Conservation (phyloP, 768 basidiomycete genomes). For the Termitomyces titanicus region DNA sequence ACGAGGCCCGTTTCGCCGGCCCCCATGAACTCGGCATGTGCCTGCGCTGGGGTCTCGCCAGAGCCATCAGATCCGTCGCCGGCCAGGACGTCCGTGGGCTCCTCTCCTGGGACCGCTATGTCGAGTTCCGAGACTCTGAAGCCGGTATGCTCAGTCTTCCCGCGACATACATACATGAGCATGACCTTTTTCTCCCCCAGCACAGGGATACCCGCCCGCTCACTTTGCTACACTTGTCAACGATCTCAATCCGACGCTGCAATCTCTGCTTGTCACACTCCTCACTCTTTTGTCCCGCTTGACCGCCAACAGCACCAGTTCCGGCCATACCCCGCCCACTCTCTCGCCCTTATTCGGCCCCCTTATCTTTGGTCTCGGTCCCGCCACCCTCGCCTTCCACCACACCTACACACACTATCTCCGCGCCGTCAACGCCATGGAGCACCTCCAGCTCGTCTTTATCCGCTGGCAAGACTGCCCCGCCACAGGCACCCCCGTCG, state of each 20-base stretch:
- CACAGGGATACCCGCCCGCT: constrained; percentile 60
- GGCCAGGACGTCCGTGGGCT: constrained; percentile 80
- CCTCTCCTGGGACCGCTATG: constrained; percentile 81
- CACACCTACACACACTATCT: constrained; percentile 63
- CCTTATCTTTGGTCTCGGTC: constrained; percentile 78
- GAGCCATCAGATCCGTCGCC: constrained; percentile 67
- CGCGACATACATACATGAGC: constrained; percentile 4
- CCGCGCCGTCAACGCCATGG: constrained; percentile 80
- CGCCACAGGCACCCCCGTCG: constrained; percentile 46
- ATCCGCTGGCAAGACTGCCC: constrained; percentile 78
- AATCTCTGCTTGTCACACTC: constrained; percentile 60
- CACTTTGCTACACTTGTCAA: constrained; percentile 73
- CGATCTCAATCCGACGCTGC: constrained; percentile 47
- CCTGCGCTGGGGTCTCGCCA: constrained; percentile 86
- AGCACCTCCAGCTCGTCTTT: constrained; percentile 89
- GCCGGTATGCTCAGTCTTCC: constrained; percentile 47
- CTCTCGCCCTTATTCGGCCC: constrained; percentile 90
- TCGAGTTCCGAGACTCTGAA: constrained; percentile 80
- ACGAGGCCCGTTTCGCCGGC: constrained; percentile 81
- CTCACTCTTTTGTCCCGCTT: constrained; percentile 81
- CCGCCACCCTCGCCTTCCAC: constrained; percentile 44
- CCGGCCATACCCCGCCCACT: constrained; percentile 88
- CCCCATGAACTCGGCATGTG: constrained; percentile 90
- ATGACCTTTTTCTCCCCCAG: constrained; percentile 30
- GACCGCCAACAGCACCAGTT: constrained; percentile 77